A percentile compares a stretch with the other conserved stretches of the same genome.
These are phyloP conservation scores for Debaryomycetaceae sp. DNA, from an alignment of 1,139 yeast species.

Conservation along the genomic window DNA sequence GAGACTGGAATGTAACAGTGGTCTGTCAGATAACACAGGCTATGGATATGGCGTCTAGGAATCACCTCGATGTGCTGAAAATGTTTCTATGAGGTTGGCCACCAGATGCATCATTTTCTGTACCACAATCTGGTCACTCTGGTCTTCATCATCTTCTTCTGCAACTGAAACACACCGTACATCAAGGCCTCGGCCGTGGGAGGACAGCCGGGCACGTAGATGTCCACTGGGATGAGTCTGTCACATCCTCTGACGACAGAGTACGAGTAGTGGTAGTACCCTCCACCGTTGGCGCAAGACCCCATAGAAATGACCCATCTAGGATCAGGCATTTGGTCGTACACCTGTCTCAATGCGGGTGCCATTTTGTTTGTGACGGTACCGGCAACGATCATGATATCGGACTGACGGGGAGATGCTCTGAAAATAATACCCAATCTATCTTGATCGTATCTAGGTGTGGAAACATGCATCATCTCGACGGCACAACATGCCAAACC, in stretches of 20 bases:
- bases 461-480: slow-evolving; percentile 93
- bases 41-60: neutral
- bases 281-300: slow-evolving; percentile 93
- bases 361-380: slow-evolving; percentile 93
- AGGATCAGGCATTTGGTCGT: slow-evolving; percentile 94
- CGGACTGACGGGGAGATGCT: slow-evolving; percentile 92
- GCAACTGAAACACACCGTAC: slow-evolving; percentile 87
- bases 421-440: slow-evolving; percentile 91
- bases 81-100: neutral
- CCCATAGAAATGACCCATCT: slow-evolving; percentile 93
- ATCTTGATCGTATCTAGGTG: slow-evolving; percentile 92
- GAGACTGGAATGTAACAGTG: neutral
- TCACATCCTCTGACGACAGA: slow-evolving; percentile 90
- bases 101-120: slow-evolving; percentile 46
- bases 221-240: slow-evolving; percentile 83
- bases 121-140: slow-evolving; percentile 85
- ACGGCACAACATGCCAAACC: slow-evolving; percentile 93
- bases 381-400: slow-evolving; percentile 92
- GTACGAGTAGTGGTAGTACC: slow-evolving; percentile 87
- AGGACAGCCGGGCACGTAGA: slow-evolving; percentile 92
- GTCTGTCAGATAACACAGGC: neutral
- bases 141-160: slow-evolving; percentile 83
- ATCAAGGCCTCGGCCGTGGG: slow-evolving; percentile 89
- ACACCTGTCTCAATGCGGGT: slow-evolving; percentile 88
- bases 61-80: neutral